A percentile compares a stretch with the other conserved stretches of the same genome.
These are phyloP conservation scores for Chrysoporthe deuterocubensis DNA, from an alignment of 2,329 filamentous ascomycete species.

Conservation along the genomic window DNA sequence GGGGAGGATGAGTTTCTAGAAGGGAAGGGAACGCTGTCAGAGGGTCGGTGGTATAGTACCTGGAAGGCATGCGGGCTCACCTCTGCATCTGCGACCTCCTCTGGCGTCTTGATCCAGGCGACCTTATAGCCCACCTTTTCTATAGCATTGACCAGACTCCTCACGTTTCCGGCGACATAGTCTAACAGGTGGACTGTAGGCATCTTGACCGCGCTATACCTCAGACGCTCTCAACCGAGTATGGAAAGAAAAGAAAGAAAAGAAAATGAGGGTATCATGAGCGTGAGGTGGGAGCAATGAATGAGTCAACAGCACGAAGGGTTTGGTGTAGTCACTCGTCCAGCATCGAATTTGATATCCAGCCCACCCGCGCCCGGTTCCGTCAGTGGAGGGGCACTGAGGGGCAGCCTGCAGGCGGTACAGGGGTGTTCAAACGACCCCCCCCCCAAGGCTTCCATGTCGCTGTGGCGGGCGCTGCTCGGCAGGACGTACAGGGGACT, in stretches of 20 bases:
- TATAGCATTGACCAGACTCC: constrained; percentile 95
- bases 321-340: constrained; percentile 10
- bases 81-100: constrained; percentile 83
- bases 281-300: background rate
- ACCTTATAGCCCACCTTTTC: constrained; percentile 93
- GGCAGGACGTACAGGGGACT: constrained; percentile 30
- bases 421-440: background rate
- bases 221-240: background rate
- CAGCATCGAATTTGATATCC: constrained; percentile 22
- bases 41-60: constrained; percentile 34
- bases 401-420: constrained; percentile 6
- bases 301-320: constrained; percentile 13
- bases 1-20: constrained; percentile 87
- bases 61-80: constrained; percentile 51
- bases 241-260: background rate
- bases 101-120: constrained; percentile 86
- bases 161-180: constrained; percentile 95
- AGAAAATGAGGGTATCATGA: background rate
- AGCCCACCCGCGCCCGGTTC: constrained; percentile 14
- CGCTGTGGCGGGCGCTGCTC: constrained; percentile 27
- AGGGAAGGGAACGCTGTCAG: background rate
- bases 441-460: constrained; percentile 12
- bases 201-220: constrained; percentile 53
- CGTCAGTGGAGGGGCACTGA: constrained; percentile 23
- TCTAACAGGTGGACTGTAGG: constrained; percentile 78